Base-by-base conservation (phyloP, 225 moss, liverwort and hornwort genomes). In the Thuidium tamariscinum region DNA sequence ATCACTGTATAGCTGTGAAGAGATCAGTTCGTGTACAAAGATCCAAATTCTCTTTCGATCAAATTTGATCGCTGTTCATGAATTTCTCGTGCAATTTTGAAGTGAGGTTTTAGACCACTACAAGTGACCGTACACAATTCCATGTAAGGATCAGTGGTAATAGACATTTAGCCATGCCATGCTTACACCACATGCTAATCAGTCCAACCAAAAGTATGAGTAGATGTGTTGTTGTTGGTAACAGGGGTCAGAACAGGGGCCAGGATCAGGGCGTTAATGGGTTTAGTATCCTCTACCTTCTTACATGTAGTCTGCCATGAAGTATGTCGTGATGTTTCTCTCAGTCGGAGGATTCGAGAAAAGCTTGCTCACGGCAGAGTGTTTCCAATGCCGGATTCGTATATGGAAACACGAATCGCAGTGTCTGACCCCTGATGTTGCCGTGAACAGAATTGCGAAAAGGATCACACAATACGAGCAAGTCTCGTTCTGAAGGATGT, bases 391-490 rank as follows among this genome's bases (percentile, higher is more conserved):
- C 63, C 48, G 19, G 39, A 83, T 71, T 57, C 30, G 49, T 65
- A 23, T 36, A 11, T 84, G n/a, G 44, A 13, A 57, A 41, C 59
- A 25, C 67, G 67, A 56, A 65, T 64, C 48, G 39, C 48, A 22
- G 71, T 72, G n/a, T n/a, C 57, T 90, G 65, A 88, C 25, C 67
- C 9, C 51, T 90, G 70, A 44, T 69, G 51, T 85, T 80, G 52
- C 48, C 80, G 65, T 79, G 87, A 30, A 72, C 83, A 93, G 93
- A 87, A 49, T 42, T 54, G 87, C 49, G 85, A 57, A 26, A 88
- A 91, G 84, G 86, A 88, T 64, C 86, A 62, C 51, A 42, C 86
- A 41, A 21, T 25, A 42, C 88, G 52, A 85, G 80, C 85, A 77
- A 88, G 74, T 54, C 72, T 85, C 39, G 83, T 86, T 68, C 82